These are phyloP conservation scores for Rubia balearica DNA, from an alignment of 305 asterid genomes.

Conservation along the genomic window DNA sequence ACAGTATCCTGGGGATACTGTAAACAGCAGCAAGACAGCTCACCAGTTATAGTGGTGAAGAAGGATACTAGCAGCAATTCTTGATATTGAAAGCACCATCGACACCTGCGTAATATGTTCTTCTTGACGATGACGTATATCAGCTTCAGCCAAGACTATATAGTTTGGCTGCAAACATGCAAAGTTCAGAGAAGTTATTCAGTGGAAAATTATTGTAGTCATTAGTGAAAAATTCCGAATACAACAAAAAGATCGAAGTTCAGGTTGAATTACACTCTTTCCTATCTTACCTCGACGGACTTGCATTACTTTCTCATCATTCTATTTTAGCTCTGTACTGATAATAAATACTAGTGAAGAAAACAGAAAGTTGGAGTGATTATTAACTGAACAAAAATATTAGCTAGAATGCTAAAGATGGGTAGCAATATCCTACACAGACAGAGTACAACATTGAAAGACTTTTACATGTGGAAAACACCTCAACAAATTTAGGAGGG, in stretches of 20 bases:
- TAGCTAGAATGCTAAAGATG: background rate
- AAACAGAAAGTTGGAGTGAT: background rate
- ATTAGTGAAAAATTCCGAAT: background rate
- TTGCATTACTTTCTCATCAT: background rate
- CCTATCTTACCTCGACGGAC: background rate
- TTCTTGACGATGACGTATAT: conserved; percentile 72
- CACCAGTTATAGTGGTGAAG: conserved; percentile 95
- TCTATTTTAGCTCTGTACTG: background rate
- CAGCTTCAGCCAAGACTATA: conserved; percentile 71
- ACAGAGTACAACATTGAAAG: too few relatives aligned
- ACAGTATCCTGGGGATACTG: background rate
- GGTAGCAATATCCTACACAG: too few relatives aligned
- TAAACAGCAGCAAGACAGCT: conserved; percentile 18
- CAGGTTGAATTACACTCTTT: background rate
- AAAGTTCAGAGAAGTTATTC: conserved; percentile 12
- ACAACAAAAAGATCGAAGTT: background rate
- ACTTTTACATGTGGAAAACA: background rate
- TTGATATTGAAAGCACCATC: conserved; percentile 75
- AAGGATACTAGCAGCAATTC: conserved; percentile 75
- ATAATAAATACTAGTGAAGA: too few relatives aligned
- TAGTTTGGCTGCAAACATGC: conserved; percentile 42
- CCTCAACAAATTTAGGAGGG: background rate
- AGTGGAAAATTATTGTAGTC: background rate
- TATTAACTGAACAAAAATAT: background rate
- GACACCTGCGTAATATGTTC: conserved; percentile 68